Evolutionary conservation across 75 land plant genomes (phyloP).

Genomic region (Azolla pinnata): DNA sequence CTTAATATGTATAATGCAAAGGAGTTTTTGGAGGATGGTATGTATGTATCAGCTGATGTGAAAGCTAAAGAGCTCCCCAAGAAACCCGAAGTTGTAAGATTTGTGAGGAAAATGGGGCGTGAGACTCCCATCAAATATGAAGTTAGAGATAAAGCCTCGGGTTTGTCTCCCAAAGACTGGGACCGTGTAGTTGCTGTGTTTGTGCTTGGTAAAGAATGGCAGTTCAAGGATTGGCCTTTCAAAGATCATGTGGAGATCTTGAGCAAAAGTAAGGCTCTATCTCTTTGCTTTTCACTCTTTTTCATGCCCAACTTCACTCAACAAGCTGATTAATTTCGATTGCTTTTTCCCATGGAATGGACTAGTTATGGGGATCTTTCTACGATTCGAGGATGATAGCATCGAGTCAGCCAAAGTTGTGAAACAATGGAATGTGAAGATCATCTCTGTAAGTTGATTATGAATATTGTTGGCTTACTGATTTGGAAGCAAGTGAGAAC

Average conservation of each 20-base stretch:
- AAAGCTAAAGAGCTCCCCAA: conserved; percentile 59
- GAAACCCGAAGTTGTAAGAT: conserved; percentile 51
- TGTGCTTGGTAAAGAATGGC: conserved; percentile 98
- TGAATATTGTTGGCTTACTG: neutral
- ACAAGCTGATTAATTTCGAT: neutral
- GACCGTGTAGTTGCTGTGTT: conserved; percentile 88
- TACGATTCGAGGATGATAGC: conserved; percentile 98
- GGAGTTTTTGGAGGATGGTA: conserved; percentile 96
- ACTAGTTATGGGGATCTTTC: conserved; percentile 81
- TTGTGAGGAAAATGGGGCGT: conserved; percentile 85
- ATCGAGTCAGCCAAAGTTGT: conserved; percentile 83
- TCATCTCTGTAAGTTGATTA: conserved; percentile 53
- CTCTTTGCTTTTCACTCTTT: neutral
- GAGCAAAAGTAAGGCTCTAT: conserved; percentile 59
- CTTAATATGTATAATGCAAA: conserved; percentile 90
- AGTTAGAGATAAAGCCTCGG: conserved; percentile 81
- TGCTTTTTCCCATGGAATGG: neutral
- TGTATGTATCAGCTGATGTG: conserved; percentile 65
- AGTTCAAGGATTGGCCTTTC: conserved; percentile 98
- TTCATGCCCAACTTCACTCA: too few species aligned
- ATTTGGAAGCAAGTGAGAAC: neutral
- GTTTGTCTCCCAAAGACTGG: conserved; percentile 77
- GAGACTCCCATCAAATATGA: conserved; percentile 79
- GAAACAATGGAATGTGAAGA: conserved; percentile 98
- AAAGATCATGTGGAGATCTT: conserved; percentile 93